Evolutionary conservation across 1,284 basidiomycete genomes (phyloP).

Genomic region (Ceratobasidium sp.): DNA sequence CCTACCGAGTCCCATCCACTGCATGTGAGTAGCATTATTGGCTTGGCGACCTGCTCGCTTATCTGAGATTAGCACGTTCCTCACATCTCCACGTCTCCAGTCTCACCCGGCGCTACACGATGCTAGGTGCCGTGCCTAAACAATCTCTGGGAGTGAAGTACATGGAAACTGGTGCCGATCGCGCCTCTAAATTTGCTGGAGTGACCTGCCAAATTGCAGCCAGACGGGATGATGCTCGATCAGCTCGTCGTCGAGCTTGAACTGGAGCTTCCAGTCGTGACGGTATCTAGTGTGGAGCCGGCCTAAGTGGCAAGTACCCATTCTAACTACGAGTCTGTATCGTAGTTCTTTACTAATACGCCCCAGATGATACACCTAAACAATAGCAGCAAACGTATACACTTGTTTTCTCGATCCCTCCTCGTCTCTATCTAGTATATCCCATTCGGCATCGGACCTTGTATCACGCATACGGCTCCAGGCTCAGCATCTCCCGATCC

Average conservation of each 20-base stretch:
- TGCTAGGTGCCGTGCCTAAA: slow-evolving; percentile 99
- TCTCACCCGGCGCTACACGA: slow-evolving; percentile 88
- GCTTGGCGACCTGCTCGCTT: no score
- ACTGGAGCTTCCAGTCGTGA: slow-evolving; percentile 75
- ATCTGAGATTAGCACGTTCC: slow-evolving; percentile 75
- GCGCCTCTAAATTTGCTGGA: slow-evolving; percentile 90
- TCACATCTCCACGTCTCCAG: slow-evolving; percentile 91
- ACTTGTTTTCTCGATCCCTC: slow-evolving; percentile 89
- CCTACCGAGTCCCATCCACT: slow-evolving; percentile 86
- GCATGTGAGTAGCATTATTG: slow-evolving; percentile 69
- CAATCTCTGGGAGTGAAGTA: slow-evolving; percentile 94
- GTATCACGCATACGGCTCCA: slow-evolving; percentile 81
- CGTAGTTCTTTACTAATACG: slow-evolving; percentile 44
- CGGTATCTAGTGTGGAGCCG: slow-evolving; percentile 93
- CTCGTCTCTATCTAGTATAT: slow-evolving; percentile 96
- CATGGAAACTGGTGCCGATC: slow-evolving; percentile 98
- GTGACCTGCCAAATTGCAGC: slow-evolving; percentile 56
- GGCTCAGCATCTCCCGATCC: slow-evolving; percentile 56
- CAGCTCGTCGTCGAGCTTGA: slow-evolving; percentile 50
- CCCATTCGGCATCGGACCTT: slow-evolving; percentile 94
- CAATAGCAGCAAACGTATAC: slow-evolving; percentile 94
- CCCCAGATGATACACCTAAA: slow-evolving; percentile 89
- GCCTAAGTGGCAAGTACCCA: slow-evolving; percentile 81
- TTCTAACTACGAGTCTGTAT: no score
- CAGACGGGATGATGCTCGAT: slow-evolving; percentile 36